Percentiles rank a stretch among this genome's conserved stretches.
Evolutionary conservation across 768 basidiomycete genomes (phyloP).

Genomic region (Pisolithus orientalis): DNA sequence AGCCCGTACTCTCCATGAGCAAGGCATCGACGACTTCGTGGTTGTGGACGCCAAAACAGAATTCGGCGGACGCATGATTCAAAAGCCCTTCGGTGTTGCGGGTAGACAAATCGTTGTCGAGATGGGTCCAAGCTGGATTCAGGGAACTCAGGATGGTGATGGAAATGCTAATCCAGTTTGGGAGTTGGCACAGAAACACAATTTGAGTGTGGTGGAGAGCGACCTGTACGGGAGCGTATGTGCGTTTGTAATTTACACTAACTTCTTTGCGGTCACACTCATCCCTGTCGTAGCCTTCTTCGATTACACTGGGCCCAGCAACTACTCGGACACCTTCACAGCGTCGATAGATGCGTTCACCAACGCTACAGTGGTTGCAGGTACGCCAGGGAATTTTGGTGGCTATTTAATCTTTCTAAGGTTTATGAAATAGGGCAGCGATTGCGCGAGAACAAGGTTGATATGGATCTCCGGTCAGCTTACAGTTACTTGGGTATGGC

Average conservation of each 20-base stretch:
- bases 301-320: background rate
- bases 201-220: constrained; percentile 39
- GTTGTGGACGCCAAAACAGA: constrained; percentile 52
- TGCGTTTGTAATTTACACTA: background rate
- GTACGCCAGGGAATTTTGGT: background rate
- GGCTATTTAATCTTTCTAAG: too few species aligned
- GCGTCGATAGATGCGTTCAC: background rate
- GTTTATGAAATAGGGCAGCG: constrained; percentile 32
- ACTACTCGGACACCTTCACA: background rate
- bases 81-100: constrained; percentile 35
- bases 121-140: constrained; percentile 58
- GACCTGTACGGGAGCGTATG: constrained; percentile 13
- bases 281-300: background rate
- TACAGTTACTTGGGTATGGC: constrained; percentile 46
- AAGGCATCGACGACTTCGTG: constrained; percentile 51
- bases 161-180: constrained; percentile 58
- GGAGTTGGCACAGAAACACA: constrained; percentile 49
- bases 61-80: constrained; percentile 58
- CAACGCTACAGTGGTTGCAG: background rate
- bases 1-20: constrained; percentile 50
- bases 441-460: constrained; percentile 39
- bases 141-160: constrained; percentile 41
- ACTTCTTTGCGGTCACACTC: background rate
- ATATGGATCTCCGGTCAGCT: constrained; percentile 46
- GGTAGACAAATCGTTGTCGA: constrained; percentile 42